Base-by-base conservation (phyloP, 2,329 filamentous ascomycete genomes). In the Cladophialophora exuberans region DNA sequence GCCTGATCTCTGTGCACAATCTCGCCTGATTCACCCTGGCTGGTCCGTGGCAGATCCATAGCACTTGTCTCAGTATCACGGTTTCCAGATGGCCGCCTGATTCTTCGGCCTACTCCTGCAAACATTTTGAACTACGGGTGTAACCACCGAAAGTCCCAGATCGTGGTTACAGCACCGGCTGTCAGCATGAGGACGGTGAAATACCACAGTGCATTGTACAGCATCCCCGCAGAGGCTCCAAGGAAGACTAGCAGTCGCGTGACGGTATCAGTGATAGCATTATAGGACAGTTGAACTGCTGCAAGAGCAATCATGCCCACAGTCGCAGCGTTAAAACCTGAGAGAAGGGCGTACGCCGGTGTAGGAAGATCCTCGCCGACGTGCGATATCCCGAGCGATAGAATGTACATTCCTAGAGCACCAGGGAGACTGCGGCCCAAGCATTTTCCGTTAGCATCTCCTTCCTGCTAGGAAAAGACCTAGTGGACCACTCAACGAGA, bases 181-280 rank as follows among this genome's bases (percentile, higher is more conserved):
- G 76, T 61, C 0, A 80, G 63, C 70, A 90, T 85, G 3, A 90
- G 66, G 0, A 83, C 64, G 0, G 88, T 87, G 36, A 89, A 90
- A 61, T 88, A 91, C 87, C 87, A 91, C 0, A 90, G 70, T 0
- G 85, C 82, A 45, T 84, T 88, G 63, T 90, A 90, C 43, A 87
- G 75, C 62, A 90, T 71, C 0, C 87, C 88, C 0, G 85, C 86
- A 6, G 79, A 76, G 1, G 76, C 87, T 3, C 81, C 80, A 6
- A 86, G 63, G 11, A 89, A 85, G 0, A 90, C 83, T 1, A 90
- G 62, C 0, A 85, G 71, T 1, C 87, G 73, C 0, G 86, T 85
- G 2, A 88, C 42, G 15, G 75, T 74, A 64, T 90, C 86, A 0
- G 80, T 85, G 50, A 90, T 85, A 0, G 86, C 81, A 61, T 88